Conservation (phyloP, 768 basidiomycete species). For the Auriscalpium vulgare region DNA sequence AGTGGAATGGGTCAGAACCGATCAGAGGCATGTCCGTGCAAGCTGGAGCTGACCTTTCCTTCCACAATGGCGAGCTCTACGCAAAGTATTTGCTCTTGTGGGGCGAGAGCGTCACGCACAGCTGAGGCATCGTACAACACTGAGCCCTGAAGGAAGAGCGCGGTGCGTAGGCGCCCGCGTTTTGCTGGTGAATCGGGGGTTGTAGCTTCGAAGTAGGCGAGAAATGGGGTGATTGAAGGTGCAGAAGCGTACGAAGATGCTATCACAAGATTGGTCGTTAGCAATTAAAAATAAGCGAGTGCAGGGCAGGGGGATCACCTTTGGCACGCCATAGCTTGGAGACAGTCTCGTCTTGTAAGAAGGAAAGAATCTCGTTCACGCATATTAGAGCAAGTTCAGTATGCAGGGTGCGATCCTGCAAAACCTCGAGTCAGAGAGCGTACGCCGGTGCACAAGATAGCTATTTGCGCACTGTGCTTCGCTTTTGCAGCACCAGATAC, state of each 20-base stretch:
- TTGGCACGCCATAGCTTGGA: conserved; percentile 15
- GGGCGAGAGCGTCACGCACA: conserved; percentile 37
- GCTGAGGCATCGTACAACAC: conserved; percentile 50
- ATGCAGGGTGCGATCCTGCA: conserved; percentile 56
- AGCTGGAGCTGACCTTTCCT: conserved; percentile 49
- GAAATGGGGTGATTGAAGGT: conserved; percentile 35
- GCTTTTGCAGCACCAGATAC: conserved; percentile 65
- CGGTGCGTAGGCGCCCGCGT: conserved; percentile 59
- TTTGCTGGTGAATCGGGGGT: conserved; percentile 76
- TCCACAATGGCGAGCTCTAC: conserved; percentile 75
- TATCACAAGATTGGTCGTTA: not conserved
- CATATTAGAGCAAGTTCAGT: conserved; percentile 35
- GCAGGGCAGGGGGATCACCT: not conserved
- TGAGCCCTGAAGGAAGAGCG: conserved; percentile 79
- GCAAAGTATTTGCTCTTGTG: conserved; percentile 44
- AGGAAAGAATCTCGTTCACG: conserved; percentile 4
- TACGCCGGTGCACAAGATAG: not conserved
- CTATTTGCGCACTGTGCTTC: conserved; percentile 42
- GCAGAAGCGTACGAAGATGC: conserved; percentile 23
- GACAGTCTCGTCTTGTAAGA: conserved; percentile 18
- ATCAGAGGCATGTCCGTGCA: conserved; percentile 1
- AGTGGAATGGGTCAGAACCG: not conserved
- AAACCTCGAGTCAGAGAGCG: not conserved
- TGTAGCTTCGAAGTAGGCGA: conserved; percentile 75
- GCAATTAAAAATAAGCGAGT: not conserved